Evolutionary conservation across 2,329 filamentous ascomycete genomes (phyloP).

Genomic region (Fusarium xyrophilum): DNA sequence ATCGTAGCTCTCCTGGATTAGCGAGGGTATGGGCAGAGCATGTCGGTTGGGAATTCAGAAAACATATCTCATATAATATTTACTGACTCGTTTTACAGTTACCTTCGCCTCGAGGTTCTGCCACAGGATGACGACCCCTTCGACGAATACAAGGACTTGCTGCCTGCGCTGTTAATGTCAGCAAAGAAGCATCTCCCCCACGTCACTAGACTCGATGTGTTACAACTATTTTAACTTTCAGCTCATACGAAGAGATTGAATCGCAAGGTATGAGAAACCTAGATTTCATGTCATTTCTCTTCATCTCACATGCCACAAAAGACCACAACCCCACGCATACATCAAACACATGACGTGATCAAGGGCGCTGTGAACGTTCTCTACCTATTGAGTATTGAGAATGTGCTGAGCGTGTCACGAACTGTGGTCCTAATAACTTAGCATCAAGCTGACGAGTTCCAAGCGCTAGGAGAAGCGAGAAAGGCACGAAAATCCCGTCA

Average conservation of each 20-base stretch:
- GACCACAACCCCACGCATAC: slow-evolving; percentile 63
- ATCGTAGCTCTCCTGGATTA: too few relatives aligned
- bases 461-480: not conserved
- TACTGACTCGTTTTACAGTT: too few relatives aligned
- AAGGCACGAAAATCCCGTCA: not conserved
- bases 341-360: slow-evolving; percentile 60
- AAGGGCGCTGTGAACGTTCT: accelerated
- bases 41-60: too few relatives aligned
- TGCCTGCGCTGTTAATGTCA: too few relatives aligned
- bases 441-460: not conserved
- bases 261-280: slow-evolving; percentile 1
- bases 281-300: slow-evolving; percentile 42
- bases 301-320: slow-evolving; percentile 46
- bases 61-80: too few relatives aligned
- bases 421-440: not conserved
- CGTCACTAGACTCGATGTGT: not conserved
- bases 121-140: accelerated
- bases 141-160: too few relatives aligned
- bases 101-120: too few relatives aligned
- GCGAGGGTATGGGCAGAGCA: too few relatives aligned
- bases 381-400: not conserved
- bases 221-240: too few relatives aligned
- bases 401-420: not conserved
- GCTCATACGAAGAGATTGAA: not conserved
- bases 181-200: too few relatives aligned